These are phyloP conservation scores for Cyberlindnera mississippiensis DNA, from an alignment of 805 yeast species.

Conservation along the genomic window DNA sequence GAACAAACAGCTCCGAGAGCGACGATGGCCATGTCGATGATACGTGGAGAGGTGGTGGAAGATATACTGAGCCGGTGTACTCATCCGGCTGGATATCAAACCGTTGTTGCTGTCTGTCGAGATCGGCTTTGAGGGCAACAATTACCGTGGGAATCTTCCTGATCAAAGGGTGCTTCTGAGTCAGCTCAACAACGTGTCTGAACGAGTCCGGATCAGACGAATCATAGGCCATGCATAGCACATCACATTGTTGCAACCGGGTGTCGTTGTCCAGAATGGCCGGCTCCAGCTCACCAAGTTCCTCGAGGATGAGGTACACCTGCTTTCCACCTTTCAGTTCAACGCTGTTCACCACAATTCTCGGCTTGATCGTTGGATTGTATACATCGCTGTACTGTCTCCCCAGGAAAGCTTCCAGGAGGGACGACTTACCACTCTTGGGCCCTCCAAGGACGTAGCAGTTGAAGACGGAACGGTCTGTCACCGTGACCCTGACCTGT, in stretches of 20 bases:
- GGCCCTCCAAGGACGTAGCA: conserved; percentile 86
- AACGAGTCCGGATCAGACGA: conserved; percentile 96
- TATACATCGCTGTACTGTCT: conserved; percentile 66
- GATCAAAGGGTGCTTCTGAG: conserved; percentile 52
- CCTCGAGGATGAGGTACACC: conserved; percentile 87
- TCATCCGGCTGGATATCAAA: conserved; percentile 83
- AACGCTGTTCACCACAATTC: conserved; percentile 85
- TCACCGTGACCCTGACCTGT: conserved; percentile 60
- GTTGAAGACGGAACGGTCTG: conserved; percentile 87
- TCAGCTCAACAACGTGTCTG: conserved; percentile 70
- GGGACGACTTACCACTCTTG: conserved; percentile 81
- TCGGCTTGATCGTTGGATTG: conserved; percentile 78
- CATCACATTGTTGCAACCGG: conserved; percentile 83
- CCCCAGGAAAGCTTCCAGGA: conserved; percentile 77
- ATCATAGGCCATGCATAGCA: conserved; percentile 84
- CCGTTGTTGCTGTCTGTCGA: conserved; percentile 93
- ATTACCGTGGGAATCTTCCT: conserved; percentile 75
- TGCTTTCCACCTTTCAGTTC: conserved; percentile 95
- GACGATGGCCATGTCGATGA: conserved; percentile 90
- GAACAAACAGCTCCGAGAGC: conserved; percentile 77
- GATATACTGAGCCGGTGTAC: conserved; percentile 58
- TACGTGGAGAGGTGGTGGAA: conserved; percentile 86
- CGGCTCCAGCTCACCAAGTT: conserved; percentile 80
- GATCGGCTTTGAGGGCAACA: conserved; percentile 92
- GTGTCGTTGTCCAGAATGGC: conserved; percentile 70